Base-by-base conservation (phyloP, 2,329 filamentous ascomycete species). In the Cercospora zeina region DNA sequence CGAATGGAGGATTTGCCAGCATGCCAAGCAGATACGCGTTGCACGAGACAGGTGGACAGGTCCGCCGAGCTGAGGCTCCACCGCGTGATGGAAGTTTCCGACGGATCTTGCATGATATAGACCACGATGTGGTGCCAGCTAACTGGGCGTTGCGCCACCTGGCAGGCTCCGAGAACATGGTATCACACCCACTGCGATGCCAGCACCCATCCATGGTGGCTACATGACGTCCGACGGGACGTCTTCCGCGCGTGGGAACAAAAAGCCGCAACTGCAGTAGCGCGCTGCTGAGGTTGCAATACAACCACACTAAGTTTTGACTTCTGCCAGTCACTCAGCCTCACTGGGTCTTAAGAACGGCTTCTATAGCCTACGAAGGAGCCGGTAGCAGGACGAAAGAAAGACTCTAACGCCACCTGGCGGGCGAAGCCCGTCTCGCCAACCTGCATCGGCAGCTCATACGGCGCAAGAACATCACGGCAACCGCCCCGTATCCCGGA, bases 251-350 rank as follows among this genome's bases (percentile, higher is more conserved):
- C 42, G 42, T 49, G 42, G 42, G 42, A 49, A 49, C 8, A 49
- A 49, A 49, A 49, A 30, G 42, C 42, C 42, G 42, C 42, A 49
- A 19, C 19, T 49, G 42, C 42, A 49, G 42, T 49, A 49, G 42
- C 21, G 42, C 21, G 42, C 21, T 49, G 21, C 7, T 30, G 42
- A n/a, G 21, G 21, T 24, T 27, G 42, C 42, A 11, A 49, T 49
- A 24, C 21, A 49, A 49, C 11, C 42, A 49, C 42, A 49, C 5
- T 6, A n/a, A 1, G 14, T 8, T 13, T 14, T 49, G 42, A 13
- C 8, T 49, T 24, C 42, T 49, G 42, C 42, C 42, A 49, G 21
- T 49, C 42, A 49, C 24, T 49, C 42, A 19, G 42, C 19, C 24
- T 49, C 42, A 49, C 21, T 49, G 21, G 42, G 27, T 27, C 42